Conservation (phyloP, 2,329 filamentous ascomycete species). For the Anthostomella pinea region DNA sequence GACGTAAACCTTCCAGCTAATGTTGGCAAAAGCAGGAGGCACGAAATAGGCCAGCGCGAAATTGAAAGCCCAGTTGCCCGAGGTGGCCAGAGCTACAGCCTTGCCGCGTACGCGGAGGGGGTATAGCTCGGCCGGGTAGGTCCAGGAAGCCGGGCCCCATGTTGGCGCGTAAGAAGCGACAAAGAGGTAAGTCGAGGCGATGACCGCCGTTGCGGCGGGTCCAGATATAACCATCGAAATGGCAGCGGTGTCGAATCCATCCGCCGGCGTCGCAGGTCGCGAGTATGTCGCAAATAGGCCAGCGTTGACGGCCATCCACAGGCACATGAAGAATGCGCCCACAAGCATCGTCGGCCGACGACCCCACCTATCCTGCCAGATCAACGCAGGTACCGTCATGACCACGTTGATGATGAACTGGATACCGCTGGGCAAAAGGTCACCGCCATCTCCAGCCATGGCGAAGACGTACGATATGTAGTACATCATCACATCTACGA, state of each 20-base stretch:
- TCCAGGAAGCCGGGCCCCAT: constrained; percentile 44
- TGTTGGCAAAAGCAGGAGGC: constrained; percentile 42
- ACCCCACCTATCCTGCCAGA: constrained; percentile 74
- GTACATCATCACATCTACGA: constrained; percentile 48
- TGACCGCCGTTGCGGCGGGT: constrained; percentile 52
- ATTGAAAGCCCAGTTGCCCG: constrained; percentile 50
- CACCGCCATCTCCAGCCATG: constrained; percentile 65
- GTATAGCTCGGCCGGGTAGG: constrained; percentile 47
- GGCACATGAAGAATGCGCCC: too few species aligned
- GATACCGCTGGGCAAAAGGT: constrained; percentile 64
- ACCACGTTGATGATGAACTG: constrained; percentile 78
- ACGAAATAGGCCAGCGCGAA: constrained; percentile 49
- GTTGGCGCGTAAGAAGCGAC: constrained; percentile 50
- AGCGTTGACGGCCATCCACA: constrained; percentile 46
- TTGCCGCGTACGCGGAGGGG: constrained; percentile 48
- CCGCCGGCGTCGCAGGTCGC: constrained; percentile 26
- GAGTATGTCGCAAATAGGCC: constrained; percentile 44
- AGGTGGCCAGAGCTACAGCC: constrained; percentile 51
- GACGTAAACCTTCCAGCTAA: constrained; percentile 51
- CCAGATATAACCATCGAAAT: constrained; percentile 49
- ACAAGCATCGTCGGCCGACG: constrained; percentile 67
- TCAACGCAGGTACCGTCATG: constrained; percentile 72
- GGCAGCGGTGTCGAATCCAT: constrained; percentile 37
- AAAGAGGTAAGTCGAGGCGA: constrained; percentile 65
- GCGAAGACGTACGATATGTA: constrained; percentile 69